phyloP scores from a whole-genome alignment of 768 basidiomycete genomes.

The Suillus plorans region DNA sequence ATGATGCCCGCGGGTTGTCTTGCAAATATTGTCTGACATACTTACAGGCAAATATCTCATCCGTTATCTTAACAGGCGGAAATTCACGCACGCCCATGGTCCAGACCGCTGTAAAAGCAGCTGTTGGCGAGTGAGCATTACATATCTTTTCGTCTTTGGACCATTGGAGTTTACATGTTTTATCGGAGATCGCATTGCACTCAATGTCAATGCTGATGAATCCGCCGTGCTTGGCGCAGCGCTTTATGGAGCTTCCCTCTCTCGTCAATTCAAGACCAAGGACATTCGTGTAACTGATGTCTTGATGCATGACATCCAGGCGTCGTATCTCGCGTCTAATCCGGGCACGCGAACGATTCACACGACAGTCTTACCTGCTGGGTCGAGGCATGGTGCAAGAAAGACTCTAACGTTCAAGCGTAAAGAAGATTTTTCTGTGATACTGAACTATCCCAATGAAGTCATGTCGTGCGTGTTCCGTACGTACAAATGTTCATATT shows the following conservation, averaged over 20 bases:
- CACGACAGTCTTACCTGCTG: conserved; percentile 73
- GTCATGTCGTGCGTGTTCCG: conserved; percentile 54
- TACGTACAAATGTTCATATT: conserved; percentile 3
- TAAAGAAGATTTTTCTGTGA: conserved; percentile 78
- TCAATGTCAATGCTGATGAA: conserved; percentile 97
- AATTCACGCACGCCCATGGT: conserved; percentile 90
- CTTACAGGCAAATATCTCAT: conserved; percentile 73
- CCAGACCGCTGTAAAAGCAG: conserved; percentile 72
- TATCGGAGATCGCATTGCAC: conserved; percentile 75
- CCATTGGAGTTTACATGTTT: conserved; percentile 1
- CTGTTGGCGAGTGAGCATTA: conserved; percentile 71
- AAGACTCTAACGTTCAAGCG: conserved; percentile 88
- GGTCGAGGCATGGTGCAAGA: conserved; percentile 75
- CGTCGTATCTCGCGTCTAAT: conserved; percentile 69
- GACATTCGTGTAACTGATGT: conserved; percentile 84
- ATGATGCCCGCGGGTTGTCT: background rate
- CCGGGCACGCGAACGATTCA: conserved; percentile 63
- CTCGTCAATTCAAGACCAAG: conserved; percentile 93
- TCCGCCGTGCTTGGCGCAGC: conserved; percentile 93
- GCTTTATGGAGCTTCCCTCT: conserved; percentile 85
- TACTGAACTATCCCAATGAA: conserved; percentile 70
- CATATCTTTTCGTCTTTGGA: background rate
- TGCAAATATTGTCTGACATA: background rate
- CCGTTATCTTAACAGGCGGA: conserved; percentile 93
- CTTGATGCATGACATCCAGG: conserved; percentile 70